Conservation (phyloP, 176 grass and related monocot genomes). For the Phyllostachys edulis region DNA sequence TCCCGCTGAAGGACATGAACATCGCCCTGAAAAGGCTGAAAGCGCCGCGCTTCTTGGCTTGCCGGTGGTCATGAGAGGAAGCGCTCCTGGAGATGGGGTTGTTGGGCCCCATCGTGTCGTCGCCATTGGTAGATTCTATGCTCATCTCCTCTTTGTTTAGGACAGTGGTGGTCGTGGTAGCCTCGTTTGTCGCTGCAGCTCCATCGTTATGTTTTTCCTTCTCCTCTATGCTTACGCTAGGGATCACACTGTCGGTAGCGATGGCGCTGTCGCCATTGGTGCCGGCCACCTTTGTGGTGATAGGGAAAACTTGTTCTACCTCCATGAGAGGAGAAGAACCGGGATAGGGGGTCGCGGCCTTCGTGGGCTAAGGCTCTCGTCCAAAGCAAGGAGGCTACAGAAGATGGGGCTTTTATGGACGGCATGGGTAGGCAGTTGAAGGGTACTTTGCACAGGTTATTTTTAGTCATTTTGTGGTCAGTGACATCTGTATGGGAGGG, state of each 20-base stretch:
- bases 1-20: constrained; percentile 1
- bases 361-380: background rate
- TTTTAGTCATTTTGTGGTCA: background rate
- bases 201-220: background rate
- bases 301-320: background rate
- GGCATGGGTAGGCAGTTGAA: background rate
- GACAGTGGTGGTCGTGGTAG: background rate
- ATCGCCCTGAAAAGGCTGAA: constrained; percentile 33
- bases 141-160: background rate
- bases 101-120: background rate
- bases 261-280: background rate
- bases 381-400: background rate
- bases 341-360: background rate
- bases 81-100: background rate
- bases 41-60: constrained; percentile 28
- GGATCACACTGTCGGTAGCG: background rate
- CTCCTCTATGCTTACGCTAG: constrained; percentile 13
- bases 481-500: background rate
- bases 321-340: constrained; percentile 22
- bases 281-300: background rate
- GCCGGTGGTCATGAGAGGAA: background rate
- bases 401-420: background rate
- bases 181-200: background rate
- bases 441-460: background rate
- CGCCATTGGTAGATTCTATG: background rate